Conservation (phyloP, 2,329 filamentous ascomycete species). For the Chaetothyriales sp. region DNA sequence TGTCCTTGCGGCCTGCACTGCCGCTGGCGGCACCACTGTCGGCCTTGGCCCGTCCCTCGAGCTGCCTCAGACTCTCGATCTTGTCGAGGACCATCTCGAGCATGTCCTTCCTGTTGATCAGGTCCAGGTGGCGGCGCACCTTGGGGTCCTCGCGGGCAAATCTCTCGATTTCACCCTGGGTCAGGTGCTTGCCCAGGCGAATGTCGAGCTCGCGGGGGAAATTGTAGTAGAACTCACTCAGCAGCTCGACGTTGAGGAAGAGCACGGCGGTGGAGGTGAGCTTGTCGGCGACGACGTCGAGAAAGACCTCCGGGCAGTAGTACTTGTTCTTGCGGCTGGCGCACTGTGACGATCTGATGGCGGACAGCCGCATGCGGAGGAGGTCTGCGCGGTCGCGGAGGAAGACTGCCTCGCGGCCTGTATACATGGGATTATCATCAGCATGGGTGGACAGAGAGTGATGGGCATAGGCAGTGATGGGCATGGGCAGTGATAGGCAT, state of each 20-base stretch:
- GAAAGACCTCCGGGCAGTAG: constrained; percentile 89
- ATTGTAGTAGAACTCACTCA: constrained; percentile 95
- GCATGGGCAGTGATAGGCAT: too few relatives aligned
- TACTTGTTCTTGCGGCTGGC: constrained; percentile 77
- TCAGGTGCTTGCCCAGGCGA: constrained; percentile 67
- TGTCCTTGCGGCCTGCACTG: constrained; percentile 22
- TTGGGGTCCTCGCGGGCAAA: constrained; percentile 91
- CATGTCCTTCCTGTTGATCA: constrained; percentile 82
- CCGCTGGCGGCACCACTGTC: constrained; percentile 21
- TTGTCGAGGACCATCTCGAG: constrained; percentile 88
- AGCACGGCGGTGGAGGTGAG: constrained; percentile 88
- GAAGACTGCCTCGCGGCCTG: constrained; percentile 86
- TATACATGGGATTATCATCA: constrained; percentile 8
- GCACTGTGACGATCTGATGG: constrained; percentile 85
- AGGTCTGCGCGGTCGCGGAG: constrained; percentile 82
- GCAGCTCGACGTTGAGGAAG: constrained; percentile 91
- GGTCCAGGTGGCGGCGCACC: constrained; percentile 74
- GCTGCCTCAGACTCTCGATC: constrained; percentile 77
- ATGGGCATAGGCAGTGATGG: too few relatives aligned
- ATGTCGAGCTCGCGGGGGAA: constrained; percentile 87
- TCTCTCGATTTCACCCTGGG: constrained; percentile 65
- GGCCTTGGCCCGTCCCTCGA: constrained; percentile 62
- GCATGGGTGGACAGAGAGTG: too few relatives aligned
- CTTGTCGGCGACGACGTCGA: constrained; percentile 94
- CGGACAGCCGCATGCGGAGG: constrained; percentile 76